Conservation (phyloP, 2,329 filamentous ascomycete genomes). For the Chrysosporium queenslandicum region DNA sequence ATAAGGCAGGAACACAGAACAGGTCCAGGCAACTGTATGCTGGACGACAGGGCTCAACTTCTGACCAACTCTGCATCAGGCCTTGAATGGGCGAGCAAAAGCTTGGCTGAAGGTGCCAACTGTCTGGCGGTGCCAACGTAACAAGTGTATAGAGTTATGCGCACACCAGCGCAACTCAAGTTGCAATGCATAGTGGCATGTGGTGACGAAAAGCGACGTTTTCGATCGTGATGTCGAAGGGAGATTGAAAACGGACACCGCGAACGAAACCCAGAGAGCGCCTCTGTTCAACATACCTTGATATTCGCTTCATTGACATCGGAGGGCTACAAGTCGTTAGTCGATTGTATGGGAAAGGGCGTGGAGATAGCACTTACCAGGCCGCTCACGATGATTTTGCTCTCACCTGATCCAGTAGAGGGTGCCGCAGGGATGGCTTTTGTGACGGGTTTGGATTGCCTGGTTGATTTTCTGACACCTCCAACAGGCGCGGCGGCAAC, state of each 20-base stretch:
- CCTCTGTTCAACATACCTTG: constrained; percentile 99
- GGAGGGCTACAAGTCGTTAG: constrained; percentile 62
- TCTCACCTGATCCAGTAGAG: constrained; percentile 56
- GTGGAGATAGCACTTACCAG: constrained; percentile 55
- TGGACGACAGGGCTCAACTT: constrained; percentile 50
- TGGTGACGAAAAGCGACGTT: constrained; percentile 26
- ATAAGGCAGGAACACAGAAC: constrained; percentile 38
- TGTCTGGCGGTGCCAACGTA: constrained; percentile 10
- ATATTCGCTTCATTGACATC: constrained; percentile 96
- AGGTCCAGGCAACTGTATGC: constrained; percentile 18
- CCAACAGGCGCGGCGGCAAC: constrained; percentile 60
- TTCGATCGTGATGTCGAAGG: constrained; percentile 28
- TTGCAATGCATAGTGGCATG: constrained; percentile 8
- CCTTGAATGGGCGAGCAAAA: constrained; percentile 26
- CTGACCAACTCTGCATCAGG: constrained; percentile 23
- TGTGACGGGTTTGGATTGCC: constrained; percentile 32
- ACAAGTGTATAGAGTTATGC: constrained; percentile 19
- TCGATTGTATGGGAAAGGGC: background rate
- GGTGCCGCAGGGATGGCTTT: constrained; percentile 56
- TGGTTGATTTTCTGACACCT: constrained; percentile 72
- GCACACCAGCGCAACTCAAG: constrained; percentile 4
- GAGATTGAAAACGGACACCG: constrained; percentile 42
- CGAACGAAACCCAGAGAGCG: constrained; percentile 61
- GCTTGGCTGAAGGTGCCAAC: constrained; percentile 11
- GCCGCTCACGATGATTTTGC: constrained; percentile 98